Evolutionary conservation across 805 yeast genomes (phyloP).

Genomic region (Geotrichum ghanense): DNA sequence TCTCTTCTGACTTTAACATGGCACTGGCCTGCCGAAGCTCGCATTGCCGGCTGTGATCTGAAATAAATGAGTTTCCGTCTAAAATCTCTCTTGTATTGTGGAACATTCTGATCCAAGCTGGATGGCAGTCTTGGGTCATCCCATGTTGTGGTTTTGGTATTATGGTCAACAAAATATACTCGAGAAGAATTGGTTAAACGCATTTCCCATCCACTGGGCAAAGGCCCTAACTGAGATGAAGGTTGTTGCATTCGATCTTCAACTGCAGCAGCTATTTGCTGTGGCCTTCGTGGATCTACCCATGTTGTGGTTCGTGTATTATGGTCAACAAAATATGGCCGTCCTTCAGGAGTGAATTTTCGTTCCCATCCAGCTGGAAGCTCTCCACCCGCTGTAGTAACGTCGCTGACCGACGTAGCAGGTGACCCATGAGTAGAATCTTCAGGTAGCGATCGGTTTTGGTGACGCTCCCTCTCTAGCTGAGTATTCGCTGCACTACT

Average conservation of each 20-base stretch:
- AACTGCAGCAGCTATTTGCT: constrained; percentile 44
- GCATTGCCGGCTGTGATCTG: constrained; percentile 94
- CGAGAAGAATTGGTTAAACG: constrained; percentile 97
- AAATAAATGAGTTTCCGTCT: constrained; percentile 94
- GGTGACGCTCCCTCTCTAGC: constrained; percentile 81
- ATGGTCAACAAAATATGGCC: constrained; percentile 97
- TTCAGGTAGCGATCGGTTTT: constrained; percentile 82
- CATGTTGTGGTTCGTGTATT: constrained; percentile 99
- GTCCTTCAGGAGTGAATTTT: constrained; percentile 93
- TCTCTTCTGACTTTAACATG: constrained; percentile 96
- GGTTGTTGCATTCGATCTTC: constrained; percentile 81
- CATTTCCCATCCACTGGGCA: constrained; percentile 99
- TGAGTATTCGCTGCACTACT: constrained; percentile 53
- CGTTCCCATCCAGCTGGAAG: constrained; percentile 99
- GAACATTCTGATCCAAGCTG: constrained; percentile 94
- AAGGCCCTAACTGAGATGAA: constrained; percentile 94
- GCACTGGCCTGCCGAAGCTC: constrained; percentile 97
- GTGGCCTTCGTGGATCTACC: constrained; percentile 99
- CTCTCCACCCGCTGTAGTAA: constrained; percentile 95
- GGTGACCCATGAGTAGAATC: constrained; percentile 14
- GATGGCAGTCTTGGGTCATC: constrained; percentile 99
- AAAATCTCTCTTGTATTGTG: constrained; percentile 98
- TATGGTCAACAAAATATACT: constrained; percentile 97
- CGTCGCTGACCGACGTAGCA: constrained; percentile 47
- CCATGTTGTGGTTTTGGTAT: constrained; percentile 99